Conservation (phyloP, 345 rosid species). For the Euclidium syriacum region DNA sequence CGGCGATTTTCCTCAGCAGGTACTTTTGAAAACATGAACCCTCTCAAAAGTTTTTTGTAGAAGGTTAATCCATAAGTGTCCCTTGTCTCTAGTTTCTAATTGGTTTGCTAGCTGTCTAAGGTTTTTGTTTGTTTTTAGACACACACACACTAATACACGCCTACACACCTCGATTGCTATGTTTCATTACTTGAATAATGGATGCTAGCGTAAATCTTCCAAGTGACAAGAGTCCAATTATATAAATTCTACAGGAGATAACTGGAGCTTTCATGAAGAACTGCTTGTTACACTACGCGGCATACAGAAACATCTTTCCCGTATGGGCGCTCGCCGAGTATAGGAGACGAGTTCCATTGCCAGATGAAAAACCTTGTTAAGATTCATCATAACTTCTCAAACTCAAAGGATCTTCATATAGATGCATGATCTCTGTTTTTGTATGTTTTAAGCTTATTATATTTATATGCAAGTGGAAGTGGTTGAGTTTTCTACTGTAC, state of each 20-base stretch:
- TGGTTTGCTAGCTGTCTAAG: background rate
- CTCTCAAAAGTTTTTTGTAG: background rate
- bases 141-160: background rate
- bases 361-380: slow-evolving; percentile 16
- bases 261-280: slow-evolving; percentile 74
- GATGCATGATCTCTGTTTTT: slow-evolving; percentile 4
- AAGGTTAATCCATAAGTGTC: background rate
- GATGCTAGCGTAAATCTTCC: background rate
- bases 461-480: slow-evolving; percentile 12
- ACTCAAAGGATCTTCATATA: slow-evolving; percentile 9
- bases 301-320: slow-evolving; percentile 67
- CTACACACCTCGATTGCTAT: background rate
- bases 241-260: slow-evolving; percentile 43
- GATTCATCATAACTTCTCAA: slow-evolving; percentile 5
- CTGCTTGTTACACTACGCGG: slow-evolving; percentile 74
- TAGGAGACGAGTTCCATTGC: slow-evolving; percentile 37
- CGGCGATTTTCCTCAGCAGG: slow-evolving; percentile 69
- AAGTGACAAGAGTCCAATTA: background rate
- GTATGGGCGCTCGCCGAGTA: slow-evolving; percentile 73
- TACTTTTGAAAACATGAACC: background rate
- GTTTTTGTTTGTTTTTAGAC: background rate
- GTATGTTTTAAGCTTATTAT: background rate
- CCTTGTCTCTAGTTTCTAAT: background rate
- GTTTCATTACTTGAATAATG: background rate
- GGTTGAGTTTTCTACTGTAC: slow-evolving; percentile 19